phyloP scores from a whole-genome alignment of 2,329 filamentous ascomycete genomes.

The Aspergillus ustus region DNA sequence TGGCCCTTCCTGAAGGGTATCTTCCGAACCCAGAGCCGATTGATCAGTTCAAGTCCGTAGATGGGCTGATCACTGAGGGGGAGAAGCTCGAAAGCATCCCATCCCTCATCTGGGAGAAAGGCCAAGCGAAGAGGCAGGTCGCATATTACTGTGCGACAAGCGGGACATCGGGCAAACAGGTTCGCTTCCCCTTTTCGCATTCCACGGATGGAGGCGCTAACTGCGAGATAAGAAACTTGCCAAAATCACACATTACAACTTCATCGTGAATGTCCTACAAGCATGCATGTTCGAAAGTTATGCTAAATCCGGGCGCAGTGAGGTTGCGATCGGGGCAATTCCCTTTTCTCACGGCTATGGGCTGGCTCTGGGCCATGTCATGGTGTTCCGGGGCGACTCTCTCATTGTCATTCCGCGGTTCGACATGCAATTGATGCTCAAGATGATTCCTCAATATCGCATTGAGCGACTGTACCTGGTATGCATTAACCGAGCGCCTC shows the following conservation, averaged over 20 bases:
- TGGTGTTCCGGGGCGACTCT: slow-evolving; percentile 7
- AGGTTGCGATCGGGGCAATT: slow-evolving; percentile 8
- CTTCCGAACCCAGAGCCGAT: slow-evolving; percentile 1
- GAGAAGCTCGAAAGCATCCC: not conserved
- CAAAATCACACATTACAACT: slow-evolving; percentile 19
- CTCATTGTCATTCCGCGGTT: slow-evolving; percentile 13
- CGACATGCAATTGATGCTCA: slow-evolving; percentile 15
- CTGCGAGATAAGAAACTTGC: slow-evolving; percentile 9
- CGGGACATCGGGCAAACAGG: slow-evolving; percentile 18
- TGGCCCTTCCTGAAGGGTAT: slow-evolving; percentile 8
- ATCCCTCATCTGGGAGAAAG: slow-evolving; percentile 5
- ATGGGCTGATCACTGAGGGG: slow-evolving; percentile 5
- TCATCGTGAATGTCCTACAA: slow-evolving; percentile 17
- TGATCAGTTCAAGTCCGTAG: slow-evolving; percentile 12
- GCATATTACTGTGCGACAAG: slow-evolving; percentile 15
- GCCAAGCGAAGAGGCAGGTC: slow-evolving; percentile 11
- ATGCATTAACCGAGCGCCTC: not conserved
- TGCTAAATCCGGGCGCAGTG: slow-evolving; percentile 9
- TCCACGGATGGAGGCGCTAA: not conserved
- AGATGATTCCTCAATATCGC: slow-evolving; percentile 6
- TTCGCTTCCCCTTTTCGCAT: not conserved
- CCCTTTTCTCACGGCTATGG: slow-evolving; percentile 13
- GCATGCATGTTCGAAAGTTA: slow-evolving; percentile 37
- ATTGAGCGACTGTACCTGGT: slow-evolving; percentile 14
- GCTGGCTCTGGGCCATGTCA: slow-evolving; percentile 5